phyloP scores from a whole-genome alignment of 306 rosid species.

The Ormosia semicastrata region DNA sequence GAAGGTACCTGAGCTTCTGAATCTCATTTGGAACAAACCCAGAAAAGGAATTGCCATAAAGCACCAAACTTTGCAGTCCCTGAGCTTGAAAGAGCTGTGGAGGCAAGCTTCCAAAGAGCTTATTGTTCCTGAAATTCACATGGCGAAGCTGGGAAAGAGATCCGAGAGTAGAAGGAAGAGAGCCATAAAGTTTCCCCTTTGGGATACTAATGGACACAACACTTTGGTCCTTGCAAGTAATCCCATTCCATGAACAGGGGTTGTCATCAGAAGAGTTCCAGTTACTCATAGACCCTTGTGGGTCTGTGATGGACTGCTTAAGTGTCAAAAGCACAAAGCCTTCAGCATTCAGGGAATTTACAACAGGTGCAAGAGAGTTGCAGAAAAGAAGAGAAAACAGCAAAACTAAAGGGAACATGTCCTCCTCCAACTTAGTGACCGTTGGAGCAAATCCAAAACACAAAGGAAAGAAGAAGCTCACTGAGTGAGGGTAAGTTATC shows the following conservation, averaged over 20 bases:
- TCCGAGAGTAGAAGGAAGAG: constrained; percentile 76
- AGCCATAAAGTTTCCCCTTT: constrained; percentile 69
- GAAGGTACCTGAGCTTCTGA: constrained; percentile 79
- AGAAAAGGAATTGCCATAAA: constrained; percentile 88
- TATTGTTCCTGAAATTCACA: constrained; percentile 80
- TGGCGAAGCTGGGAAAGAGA: constrained; percentile 81
- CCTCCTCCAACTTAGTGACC: constrained; percentile 33
- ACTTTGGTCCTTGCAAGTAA: constrained; percentile 75
- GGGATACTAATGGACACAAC: constrained; percentile 90
- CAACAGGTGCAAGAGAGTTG: constrained; percentile 40
- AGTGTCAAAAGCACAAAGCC: constrained; percentile 70
- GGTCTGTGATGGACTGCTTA: constrained; percentile 66
- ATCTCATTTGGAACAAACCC: constrained; percentile 77
- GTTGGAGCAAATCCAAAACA: constrained; percentile 33
- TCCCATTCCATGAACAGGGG: constrained; percentile 94
- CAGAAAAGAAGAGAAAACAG: constrained; percentile 48
- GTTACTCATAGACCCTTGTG: constrained; percentile 63
- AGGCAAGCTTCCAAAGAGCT: constrained; percentile 69
- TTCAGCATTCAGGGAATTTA: constrained; percentile 61
- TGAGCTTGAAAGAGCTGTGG: constrained; percentile 60
- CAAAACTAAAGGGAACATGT: constrained; percentile 33
- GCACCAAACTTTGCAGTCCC: constrained; percentile 91
- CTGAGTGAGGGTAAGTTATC: constrained; percentile 29
- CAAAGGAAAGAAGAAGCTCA: constrained; percentile 11
- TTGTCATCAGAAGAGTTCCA: constrained; percentile 81